Conservation (phyloP, 2,329 filamentous ascomycete species). For the Aphanoascus verrucosus region DNA sequence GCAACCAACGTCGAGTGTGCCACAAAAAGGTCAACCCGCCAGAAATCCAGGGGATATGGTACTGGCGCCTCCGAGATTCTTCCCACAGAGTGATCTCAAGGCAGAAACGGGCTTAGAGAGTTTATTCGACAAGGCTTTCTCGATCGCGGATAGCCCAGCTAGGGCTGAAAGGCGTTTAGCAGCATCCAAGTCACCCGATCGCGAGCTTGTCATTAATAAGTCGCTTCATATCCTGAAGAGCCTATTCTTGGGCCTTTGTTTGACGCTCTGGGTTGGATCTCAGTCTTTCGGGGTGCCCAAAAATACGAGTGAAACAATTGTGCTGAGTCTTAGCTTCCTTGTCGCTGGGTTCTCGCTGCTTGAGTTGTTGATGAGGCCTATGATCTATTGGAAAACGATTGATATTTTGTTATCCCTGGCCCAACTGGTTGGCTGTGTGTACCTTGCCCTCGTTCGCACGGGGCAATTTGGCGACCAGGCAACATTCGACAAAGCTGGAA, state of each 20-base stretch:
- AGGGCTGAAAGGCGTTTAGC: slow-evolving; percentile 20
- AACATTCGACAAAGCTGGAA: slow-evolving; percentile 32
- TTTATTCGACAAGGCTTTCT: slow-evolving; percentile 38
- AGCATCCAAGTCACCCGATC: slow-evolving; percentile 20
- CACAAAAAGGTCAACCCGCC: slow-evolving; percentile 7
- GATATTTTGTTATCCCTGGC: slow-evolving; percentile 32
- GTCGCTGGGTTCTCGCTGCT: slow-evolving; percentile 33
- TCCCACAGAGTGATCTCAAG: slow-evolving; percentile 32
- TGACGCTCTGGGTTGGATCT: slow-evolving; percentile 27
- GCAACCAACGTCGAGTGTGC: slow-evolving; percentile 12
- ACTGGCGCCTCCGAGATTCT: slow-evolving; percentile 39
- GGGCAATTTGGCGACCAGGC: slow-evolving; percentile 23
- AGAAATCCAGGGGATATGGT: slow-evolving; percentile 20
- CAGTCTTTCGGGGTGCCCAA: slow-evolving; percentile 26
- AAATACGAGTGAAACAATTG: slow-evolving; percentile 30
- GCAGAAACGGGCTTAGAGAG: slow-evolving; percentile 39
- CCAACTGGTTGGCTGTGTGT: slow-evolving; percentile 30
- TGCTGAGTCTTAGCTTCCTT: slow-evolving; percentile 32
- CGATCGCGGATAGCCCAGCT: slow-evolving; percentile 26
- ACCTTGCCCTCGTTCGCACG: slow-evolving; percentile 29
- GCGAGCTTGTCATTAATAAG: slow-evolving; percentile 9
- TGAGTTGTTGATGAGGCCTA: slow-evolving; percentile 29
- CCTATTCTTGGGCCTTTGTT: slow-evolving; percentile 18
- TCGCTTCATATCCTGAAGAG: slow-evolving; percentile 13
- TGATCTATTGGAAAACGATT: slow-evolving; percentile 30